Base-by-base conservation (phyloP, 768 basidiomycete species). In the Steccherinum ochraceum region DNA sequence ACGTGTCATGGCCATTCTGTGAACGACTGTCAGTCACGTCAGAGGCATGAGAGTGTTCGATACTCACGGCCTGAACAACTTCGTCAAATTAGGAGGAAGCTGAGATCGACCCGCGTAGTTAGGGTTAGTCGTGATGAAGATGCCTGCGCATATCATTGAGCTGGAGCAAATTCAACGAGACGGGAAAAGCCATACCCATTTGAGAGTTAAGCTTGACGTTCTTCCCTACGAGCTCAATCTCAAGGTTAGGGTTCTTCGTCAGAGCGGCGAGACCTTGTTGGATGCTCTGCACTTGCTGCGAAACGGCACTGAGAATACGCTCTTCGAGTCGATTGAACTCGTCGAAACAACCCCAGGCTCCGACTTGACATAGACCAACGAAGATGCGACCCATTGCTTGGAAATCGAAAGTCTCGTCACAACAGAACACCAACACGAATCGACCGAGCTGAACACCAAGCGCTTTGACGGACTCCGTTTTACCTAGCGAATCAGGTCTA, bases 341-440 rank as follows among this genome's bases (percentile, higher is more conserved):
- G 64, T 96, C 93, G 68, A 94, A 93, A 63, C 90, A 94, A 12
- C 96, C 96, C 96, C 96, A 99, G 0, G 96, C 96, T 25, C 96
- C 96, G 27, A 98, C 96, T 75, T 96, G 94, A 70, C 96, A 99
- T 12, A 99, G 80, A 47, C 96, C 96, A 60, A 98, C 85, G 65
- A 99, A 99, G 59, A 99, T 98, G 56, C 96, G 89, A 56, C 96
- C 96, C 96, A 99, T 98, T 1, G 96, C 96, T 66, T 98, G 94
- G 76, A 98, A 98, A 68, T 99, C 96, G 68, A 99, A 98, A 0
- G 91, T 96, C 67, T 99, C 96, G 68, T 99, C 96, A 63, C 96
- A 99, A 65, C 96, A 98, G 73, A 99, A 99, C n/a, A 99, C 96
- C 45, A 99, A 77, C n/a, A 99, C 96, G 62, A 99, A 99, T 30